phyloP scores from a whole-genome alignment of 139 green algal genomes.

The Tetraselmis chui region DNA sequence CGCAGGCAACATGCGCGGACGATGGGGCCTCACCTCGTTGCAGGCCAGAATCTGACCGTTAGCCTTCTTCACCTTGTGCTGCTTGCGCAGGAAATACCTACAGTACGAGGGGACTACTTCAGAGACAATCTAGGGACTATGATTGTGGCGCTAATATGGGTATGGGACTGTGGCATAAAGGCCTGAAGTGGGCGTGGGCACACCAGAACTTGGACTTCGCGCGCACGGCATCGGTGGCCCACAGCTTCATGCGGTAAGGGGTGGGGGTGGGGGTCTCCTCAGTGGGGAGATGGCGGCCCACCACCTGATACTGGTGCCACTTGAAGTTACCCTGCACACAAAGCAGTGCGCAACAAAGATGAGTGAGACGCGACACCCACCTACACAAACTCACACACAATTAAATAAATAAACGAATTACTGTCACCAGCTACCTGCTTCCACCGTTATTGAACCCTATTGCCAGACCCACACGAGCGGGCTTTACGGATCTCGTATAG shows the following conservation, averaged over 20 bases:
- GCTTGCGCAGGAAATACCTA: slow-evolving; percentile 97
- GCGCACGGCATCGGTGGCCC: slow-evolving; percentile 82
- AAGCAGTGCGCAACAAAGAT: no score
- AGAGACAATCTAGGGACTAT: no score
- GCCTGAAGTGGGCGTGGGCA: slow-evolving; percentile 9
- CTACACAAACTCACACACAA: no score
- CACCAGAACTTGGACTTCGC: slow-evolving; percentile 99
- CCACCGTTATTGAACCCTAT: no score
- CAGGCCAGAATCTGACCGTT: slow-evolving; percentile 94
- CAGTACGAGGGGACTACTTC: no score
- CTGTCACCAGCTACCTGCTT: no score
- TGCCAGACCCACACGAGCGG: no score
- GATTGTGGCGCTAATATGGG: no score
- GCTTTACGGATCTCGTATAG: no score
- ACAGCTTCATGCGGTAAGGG: slow-evolving; percentile 99
- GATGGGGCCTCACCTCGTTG: slow-evolving; percentile 75
- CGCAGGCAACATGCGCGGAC: not conserved
- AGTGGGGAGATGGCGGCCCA: slow-evolving; percentile 92
- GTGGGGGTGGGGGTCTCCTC: slow-evolving; percentile 75
- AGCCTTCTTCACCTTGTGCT: slow-evolving; percentile 97
- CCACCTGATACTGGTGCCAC: slow-evolving; percentile 98
- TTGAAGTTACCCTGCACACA: slow-evolving; percentile 69
- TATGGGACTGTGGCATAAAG: no score
- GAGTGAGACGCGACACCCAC: no score
- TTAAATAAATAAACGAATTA: no score